Base-by-base conservation (phyloP, 768 basidiomycete species). In the Leccinum longicurvipes region DNA sequence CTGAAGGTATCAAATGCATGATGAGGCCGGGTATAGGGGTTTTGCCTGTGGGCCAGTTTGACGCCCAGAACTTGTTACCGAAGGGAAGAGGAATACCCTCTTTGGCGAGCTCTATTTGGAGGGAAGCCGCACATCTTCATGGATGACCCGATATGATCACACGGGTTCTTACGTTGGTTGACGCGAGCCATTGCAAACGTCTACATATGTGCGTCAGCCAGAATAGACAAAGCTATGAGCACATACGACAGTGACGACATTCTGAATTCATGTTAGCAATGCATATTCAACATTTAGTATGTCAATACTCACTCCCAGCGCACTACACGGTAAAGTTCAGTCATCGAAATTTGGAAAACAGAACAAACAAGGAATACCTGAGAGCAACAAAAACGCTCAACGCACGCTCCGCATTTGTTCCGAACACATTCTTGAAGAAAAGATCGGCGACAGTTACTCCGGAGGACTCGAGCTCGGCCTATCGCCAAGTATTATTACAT, bases 21-120 rank as follows among this genome's bases (percentile, higher is more conserved):
- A 83, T 76, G 6, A 84, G 73, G 0, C 80, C 82, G 0, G 81
- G 80, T 23, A 82, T 64, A 0, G 82, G 82, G 0, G 82, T 76
- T 58, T 78, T 80, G 12, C 81, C 79, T 3, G 78, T 80, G 1
- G 81, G 81, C 81, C 81, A 82, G 60, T 83, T 83, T 2, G 80
- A 81, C 2, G 82, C 82, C 82, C 81, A 83, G 60, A 84, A 80
- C 23, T 70, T 74, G 57, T 79, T 83, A 4, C 81, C 81, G 50
- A 82, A 82, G 2, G 83, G 83, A 1, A 84, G 73, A 15, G 82
- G 82, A n/a, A 84, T 71, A 0, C 82, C 83, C 62, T 83, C 82
- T 59, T 84, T 84, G 3, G 82, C 82, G 5, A 84, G 77, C 51
- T 84, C 83, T 79, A 48, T 45, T 6, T n/a, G 2, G 2, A 41